Conservation (phyloP, 495 filamentous ascomycete genomes). For the Penicillium pancosmium region DNA sequence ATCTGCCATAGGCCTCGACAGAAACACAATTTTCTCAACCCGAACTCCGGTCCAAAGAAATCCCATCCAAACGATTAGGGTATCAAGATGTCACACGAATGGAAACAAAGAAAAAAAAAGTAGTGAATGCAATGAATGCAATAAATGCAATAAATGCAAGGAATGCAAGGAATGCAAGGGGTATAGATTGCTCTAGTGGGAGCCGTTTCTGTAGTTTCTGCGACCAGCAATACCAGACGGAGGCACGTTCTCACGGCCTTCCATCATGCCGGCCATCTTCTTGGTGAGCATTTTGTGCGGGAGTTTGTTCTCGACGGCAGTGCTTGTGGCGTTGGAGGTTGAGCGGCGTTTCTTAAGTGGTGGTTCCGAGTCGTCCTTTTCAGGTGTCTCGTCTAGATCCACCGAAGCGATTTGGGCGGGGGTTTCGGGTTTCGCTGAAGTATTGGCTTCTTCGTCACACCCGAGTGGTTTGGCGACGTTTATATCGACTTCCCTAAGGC, state of each 20-base stretch:
- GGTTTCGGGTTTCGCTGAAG: conserved; percentile 23
- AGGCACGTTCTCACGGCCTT: conserved; percentile 65
- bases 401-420: conserved; percentile 17
- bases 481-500: conserved; percentile 59
- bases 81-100: conserved; percentile 26
- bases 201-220: conserved; percentile 32
- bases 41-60: conserved; percentile 28
- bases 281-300: conserved; percentile 51
- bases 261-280: conserved; percentile 45
- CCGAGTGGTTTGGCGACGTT: conserved; percentile 49
- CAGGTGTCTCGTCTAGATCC: conserved; percentile 25
- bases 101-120: conserved; percentile 12
- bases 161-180: neutral
- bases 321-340: conserved; percentile 27
- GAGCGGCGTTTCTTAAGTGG: conserved; percentile 58
- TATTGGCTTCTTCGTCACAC: conserved; percentile 27
- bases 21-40: conserved; percentile 21
- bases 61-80: conserved; percentile 25
- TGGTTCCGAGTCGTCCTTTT: conserved; percentile 46
- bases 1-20: conserved; percentile 9
- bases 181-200: conserved; percentile 20
- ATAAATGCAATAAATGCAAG: too few species aligned
- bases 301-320: conserved; percentile 39
- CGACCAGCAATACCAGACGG: conserved; percentile 35
- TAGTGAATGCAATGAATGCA: too few species aligned